Evolutionary conservation across 306 rosid species (phyloP), one percentile per base, ranked within the genome.

Genomic region (Rosa persica): DNA sequence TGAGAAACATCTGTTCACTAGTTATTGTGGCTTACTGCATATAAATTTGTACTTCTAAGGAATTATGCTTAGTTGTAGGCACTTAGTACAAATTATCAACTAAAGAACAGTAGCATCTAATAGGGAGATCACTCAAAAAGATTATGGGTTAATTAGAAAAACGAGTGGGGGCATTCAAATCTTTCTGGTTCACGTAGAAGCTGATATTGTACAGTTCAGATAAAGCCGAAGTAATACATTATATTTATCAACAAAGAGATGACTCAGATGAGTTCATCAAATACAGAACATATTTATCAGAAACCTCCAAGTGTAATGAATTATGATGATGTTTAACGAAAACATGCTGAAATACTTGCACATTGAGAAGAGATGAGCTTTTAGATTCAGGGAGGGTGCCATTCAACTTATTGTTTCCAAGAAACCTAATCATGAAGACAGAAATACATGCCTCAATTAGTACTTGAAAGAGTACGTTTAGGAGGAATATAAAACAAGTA

Each of bases 331-430:
- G 52, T 71, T n/a, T 17, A 49, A 67, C 4, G 48, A 8, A 67
- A 16, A 82, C 49, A 38, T 5, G 40, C 47, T 61, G 70, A 60
- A 15, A n/a, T 43, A 83, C 97, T 88, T 82, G 87, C 98, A 94
- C 82, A 60, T 83, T 68, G 34, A 1, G 25, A 89, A 94, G 96
- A 75, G 85, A 46, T 2, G 78, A 8, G 42, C 88, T 83, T 85
- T 77, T 90, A 52, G 75, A 76, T 23, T 44, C 52, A 19, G 98
- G 97, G 6, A 92, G 74, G 66, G 89, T 30, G 27, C 97, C 96
- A 19, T 7, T 87, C 42, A 94, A 81, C 76, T 69, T 85, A 75
- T 94, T 94, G 81, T 88, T 90, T 86, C 98, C 96, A 65, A 94
- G 98, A 81, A 94, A 88, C 83, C 93, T 89, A 81, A 61, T 19